Conservation (phyloP, 2,329 filamentous ascomycete species). For the Cordyceps farinosa region DNA sequence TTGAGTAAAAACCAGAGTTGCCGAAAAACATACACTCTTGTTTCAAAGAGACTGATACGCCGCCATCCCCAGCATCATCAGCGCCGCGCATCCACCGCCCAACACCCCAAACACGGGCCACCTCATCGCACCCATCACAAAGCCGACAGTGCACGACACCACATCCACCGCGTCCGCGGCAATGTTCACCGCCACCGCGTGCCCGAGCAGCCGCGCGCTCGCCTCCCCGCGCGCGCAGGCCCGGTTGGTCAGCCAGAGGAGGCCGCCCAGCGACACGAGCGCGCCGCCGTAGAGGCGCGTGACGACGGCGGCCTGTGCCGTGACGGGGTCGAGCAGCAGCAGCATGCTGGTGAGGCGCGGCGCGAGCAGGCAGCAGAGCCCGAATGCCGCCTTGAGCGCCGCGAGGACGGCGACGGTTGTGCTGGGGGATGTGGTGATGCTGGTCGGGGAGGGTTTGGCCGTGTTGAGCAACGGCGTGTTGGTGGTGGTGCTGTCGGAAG, state of each 20-base stretch:
- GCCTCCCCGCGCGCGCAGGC: not conserved
- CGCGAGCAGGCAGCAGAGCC: not conserved
- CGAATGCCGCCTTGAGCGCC: not conserved
- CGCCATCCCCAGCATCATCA: not conserved
- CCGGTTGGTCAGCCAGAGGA: not conserved
- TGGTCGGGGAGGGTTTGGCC: too few relatives aligned
- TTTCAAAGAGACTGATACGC: not conserved
- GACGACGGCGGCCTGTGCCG: not conserved
- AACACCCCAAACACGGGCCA: not conserved
- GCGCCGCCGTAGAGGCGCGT: slow-evolving; percentile 3
- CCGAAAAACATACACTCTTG: too few relatives aligned
- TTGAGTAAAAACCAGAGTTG: not conserved
- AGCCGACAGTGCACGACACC: not conserved
- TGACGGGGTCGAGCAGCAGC: not conserved
- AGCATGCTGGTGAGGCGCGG: not conserved
- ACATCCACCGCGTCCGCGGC: not conserved
- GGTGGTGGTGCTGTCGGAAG: too few relatives aligned
- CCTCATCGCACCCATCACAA: not conserved
- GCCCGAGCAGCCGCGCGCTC: not conserved
- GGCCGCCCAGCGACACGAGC: not conserved
- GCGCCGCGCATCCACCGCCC: not conserved
- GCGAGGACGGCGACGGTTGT: not conserved
- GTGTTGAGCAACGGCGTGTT: too few relatives aligned
- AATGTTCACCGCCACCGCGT: not conserved
- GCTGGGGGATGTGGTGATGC: too few relatives aligned